Percentiles rank a stretch among this genome's conserved stretches.
These are phyloP conservation scores for Annulohypoxylon moriforme DNA, from an alignment of 495 filamentous ascomycete genomes.

Conservation along the genomic window DNA sequence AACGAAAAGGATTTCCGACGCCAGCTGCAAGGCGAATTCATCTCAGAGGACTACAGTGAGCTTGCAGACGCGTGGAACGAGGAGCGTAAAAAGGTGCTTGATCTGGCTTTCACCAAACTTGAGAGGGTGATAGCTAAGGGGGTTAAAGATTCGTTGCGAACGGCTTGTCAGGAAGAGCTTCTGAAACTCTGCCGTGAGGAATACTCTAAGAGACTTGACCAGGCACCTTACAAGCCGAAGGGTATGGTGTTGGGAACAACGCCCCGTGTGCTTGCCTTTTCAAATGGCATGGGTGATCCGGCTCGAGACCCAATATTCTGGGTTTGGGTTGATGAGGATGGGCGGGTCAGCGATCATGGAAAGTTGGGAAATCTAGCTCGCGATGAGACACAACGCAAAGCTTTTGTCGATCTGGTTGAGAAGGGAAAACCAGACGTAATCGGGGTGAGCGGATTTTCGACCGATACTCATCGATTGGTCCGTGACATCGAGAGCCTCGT, in stretches of 20 bases:
- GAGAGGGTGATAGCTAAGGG: conserved; percentile 84
- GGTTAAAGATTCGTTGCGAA: conserved; percentile 91
- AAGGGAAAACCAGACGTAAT: conserved; percentile 89
- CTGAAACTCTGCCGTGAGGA: conserved; percentile 83
- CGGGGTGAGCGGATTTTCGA: conserved; percentile 88
- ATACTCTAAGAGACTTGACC: conserved; percentile 88
- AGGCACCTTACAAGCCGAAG: conserved; percentile 94
- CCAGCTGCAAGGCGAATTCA: conserved; percentile 81
- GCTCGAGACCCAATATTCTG: conserved; percentile 84
- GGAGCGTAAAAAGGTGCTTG: conserved; percentile 83
- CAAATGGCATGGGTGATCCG: conserved; percentile 80
- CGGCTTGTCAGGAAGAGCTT: conserved; percentile 90
- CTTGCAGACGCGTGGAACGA: conserved; percentile 95
- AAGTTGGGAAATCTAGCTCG: conserved; percentile 82
- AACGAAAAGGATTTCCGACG: conserved; percentile 77
- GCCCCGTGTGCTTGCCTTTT: conserved; percentile 85
- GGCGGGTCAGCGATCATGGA: conserved; percentile 85
- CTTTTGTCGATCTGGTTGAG: conserved; percentile 77
- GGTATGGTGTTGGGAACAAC: conserved; percentile 90
- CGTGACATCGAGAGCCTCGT: conserved; percentile 81
- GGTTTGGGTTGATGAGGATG: conserved; percentile 94
- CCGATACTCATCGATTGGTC: conserved; percentile 85
- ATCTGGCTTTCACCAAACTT: conserved; percentile 83
- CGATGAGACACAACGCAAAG: conserved; percentile 72
- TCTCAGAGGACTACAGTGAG: conserved; percentile 94